Percentiles rank a stretch among this genome's conserved stretches.
These are phyloP conservation scores for Antrodiella citrinella DNA, from an alignment of 768 basidiomycete genomes.

Conservation along the genomic window DNA sequence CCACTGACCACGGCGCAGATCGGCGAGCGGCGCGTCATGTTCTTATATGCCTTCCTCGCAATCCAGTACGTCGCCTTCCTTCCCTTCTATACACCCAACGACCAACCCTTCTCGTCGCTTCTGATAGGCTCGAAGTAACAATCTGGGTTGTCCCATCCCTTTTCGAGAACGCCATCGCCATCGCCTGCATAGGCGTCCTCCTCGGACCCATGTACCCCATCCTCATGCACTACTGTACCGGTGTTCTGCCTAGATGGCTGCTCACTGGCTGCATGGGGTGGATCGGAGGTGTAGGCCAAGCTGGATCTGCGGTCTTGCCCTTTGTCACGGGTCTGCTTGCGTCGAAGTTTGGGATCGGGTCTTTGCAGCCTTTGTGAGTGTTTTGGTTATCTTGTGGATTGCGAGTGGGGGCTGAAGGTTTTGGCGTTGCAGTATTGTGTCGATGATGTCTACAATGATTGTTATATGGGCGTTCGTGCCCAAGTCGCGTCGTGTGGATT, in stretches of 20 bases:
- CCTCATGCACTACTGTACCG: slow-evolving; percentile 61
- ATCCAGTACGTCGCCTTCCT: slow-evolving; percentile 14
- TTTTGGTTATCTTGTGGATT: slow-evolving; percentile 1
- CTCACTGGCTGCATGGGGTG: slow-evolving; percentile 43
- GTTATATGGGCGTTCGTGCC: slow-evolving; percentile 51
- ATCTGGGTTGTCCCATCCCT: slow-evolving; percentile 48
- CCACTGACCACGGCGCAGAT: slow-evolving; percentile 9
- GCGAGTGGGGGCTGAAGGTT: neutral
- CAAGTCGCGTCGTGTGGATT: slow-evolving; percentile 14
- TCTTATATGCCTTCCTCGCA: slow-evolving; percentile 18
- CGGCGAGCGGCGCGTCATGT: slow-evolving; percentile 20
- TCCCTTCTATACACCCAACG: neutral
- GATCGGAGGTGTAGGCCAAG: slow-evolving; percentile 44
- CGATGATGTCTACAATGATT: slow-evolving; percentile 54
- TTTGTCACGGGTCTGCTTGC: slow-evolving; percentile 69
- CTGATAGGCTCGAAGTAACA: slow-evolving; percentile 34
- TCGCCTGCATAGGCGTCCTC: slow-evolving; percentile 26
- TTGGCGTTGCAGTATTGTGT: slow-evolving; percentile 34
- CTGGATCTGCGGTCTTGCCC: slow-evolving; percentile 64
- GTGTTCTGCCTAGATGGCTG: slow-evolving; percentile 64
- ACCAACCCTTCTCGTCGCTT: neutral
- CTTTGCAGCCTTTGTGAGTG: slow-evolving; percentile 55
- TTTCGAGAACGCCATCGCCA: slow-evolving; percentile 41
- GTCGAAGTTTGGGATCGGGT: slow-evolving; percentile 49
- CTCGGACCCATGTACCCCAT: slow-evolving; percentile 48